These are phyloP conservation scores for Candida ficus DNA, from an alignment of 805 yeast species.

Conservation along the genomic window DNA sequence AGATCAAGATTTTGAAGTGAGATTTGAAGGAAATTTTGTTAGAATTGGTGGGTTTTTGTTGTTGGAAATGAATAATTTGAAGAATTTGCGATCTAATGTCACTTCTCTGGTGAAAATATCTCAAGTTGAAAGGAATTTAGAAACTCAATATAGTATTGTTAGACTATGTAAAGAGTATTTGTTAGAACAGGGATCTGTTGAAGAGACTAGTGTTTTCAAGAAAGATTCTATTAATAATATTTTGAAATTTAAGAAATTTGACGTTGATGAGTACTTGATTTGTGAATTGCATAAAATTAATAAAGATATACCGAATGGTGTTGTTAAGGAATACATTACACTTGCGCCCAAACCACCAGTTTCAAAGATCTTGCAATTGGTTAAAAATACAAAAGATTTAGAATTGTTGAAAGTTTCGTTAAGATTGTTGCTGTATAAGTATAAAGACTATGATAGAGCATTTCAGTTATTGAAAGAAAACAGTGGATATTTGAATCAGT, in stretches of 20 bases:
- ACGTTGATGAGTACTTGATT: constrained; percentile 44
- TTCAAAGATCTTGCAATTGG: not conserved
- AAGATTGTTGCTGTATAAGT: constrained; percentile 4
- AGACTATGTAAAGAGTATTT: constrained; percentile 3
- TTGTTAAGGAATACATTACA: constrained; percentile 1
- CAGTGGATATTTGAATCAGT: not conserved
- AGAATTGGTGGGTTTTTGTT: no score
- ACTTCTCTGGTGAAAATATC: not conserved
- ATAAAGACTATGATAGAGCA: constrained; percentile 3
- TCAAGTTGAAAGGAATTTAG: not conserved
- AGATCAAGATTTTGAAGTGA: no score
- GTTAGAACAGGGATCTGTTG: not conserved
- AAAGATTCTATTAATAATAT: constrained; percentile 1
- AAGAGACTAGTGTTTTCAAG: not conserved
- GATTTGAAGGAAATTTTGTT: no score
- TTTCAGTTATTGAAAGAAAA: constrained; percentile 1
- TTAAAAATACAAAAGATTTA: not conserved
- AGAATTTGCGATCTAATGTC: not conserved
- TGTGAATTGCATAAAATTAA: not conserved
- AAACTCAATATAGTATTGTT: constrained; percentile 1
- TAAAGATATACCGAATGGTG: not conserved
- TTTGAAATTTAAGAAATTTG: constrained; percentile 47
- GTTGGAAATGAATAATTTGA: constrained; percentile 3
- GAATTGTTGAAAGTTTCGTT: not conserved
- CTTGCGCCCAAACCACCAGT: constrained; percentile 1